phyloP scores from a whole-genome alignment of 139 green algal species.

The Chlorella sp. region DNA sequence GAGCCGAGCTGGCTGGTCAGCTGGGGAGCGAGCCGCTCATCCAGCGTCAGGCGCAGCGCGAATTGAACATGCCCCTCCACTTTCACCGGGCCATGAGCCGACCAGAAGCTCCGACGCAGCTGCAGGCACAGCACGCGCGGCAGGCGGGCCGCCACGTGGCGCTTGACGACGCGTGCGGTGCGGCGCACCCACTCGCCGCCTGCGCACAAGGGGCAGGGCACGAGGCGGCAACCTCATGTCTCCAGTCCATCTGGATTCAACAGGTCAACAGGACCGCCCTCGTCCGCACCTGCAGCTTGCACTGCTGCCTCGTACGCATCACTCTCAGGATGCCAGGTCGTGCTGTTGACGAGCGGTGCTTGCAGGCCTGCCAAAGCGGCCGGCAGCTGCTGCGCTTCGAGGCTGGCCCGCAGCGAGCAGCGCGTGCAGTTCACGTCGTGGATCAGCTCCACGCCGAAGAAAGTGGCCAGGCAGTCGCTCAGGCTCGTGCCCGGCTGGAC shows the following conservation, averaged over 20 bases:
- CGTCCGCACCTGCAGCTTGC: background rate
- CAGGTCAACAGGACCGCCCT: no score
- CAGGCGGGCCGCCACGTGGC: constrained; percentile 3
- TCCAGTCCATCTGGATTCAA: no score
- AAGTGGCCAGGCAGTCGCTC: constrained; percentile 6
- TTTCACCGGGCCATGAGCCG: constrained; percentile 10
- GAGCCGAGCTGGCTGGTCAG: background rate
- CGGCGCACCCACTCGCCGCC: background rate
- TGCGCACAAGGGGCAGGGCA: background rate
- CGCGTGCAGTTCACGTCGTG: constrained; percentile 16
- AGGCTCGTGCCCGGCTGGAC: background rate
- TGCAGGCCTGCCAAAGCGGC: background rate
- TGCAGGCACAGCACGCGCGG: constrained; percentile 27
- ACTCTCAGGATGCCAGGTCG: no score
- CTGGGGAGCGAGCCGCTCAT: background rate
- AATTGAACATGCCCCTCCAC: constrained; percentile 8
- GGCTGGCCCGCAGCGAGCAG: constrained; percentile 11
- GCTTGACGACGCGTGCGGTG: background rate
- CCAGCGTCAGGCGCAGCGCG: background rate
- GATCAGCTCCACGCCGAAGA: constrained; percentile 3
- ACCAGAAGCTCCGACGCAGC: constrained; percentile 23
- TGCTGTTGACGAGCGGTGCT: background rate
- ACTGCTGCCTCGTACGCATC: background rate
- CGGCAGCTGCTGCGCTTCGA: background rate
- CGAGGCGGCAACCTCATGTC: no score